phyloP scores from a whole-genome alignment of 2,329 filamentous ascomycete species.

The Penicillium sp. region DNA sequence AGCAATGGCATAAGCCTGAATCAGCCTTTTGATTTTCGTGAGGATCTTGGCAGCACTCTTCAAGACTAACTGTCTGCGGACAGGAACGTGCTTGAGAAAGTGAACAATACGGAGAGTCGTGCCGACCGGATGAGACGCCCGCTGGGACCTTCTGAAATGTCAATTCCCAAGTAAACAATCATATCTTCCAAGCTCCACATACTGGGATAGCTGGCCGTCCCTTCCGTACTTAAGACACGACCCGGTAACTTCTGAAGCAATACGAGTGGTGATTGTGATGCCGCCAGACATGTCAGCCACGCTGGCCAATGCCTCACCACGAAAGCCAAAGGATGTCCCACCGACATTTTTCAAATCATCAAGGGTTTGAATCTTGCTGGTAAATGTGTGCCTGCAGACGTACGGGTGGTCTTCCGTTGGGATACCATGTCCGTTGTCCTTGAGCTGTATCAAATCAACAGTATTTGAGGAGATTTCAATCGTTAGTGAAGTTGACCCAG shows the following conservation, averaged over 20 bases:
- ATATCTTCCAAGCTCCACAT: constrained; percentile 4
- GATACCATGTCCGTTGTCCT: constrained; percentile 65
- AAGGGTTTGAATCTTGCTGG: constrained; percentile 62
- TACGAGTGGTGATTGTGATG: constrained; percentile 56
- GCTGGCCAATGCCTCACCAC: constrained; percentile 64
- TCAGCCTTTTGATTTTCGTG: constrained; percentile 51
- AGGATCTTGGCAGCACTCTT: constrained; percentile 54
- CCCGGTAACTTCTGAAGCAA: constrained; percentile 57
- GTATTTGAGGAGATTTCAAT: constrained; percentile 61
- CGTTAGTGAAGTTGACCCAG: constrained; percentile 56
- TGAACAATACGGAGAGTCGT: constrained; percentile 59
- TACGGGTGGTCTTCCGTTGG: constrained; percentile 54
- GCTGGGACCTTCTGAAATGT: constrained; percentile 30
- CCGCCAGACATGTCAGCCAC: constrained; percentile 57
- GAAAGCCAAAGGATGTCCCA: constrained; percentile 60
- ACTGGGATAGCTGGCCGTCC: constrained; percentile 51
- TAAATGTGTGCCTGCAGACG: constrained; percentile 59
- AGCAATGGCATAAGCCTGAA: constrained; percentile 62
- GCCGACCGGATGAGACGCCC: constrained; percentile 57
- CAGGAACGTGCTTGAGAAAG: constrained; percentile 60
- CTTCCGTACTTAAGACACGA: constrained; percentile 52
- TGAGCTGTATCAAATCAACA: constrained; percentile 62
- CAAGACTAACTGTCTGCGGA: constrained; percentile 56
- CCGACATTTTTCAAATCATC: constrained; percentile 57
- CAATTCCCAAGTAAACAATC: background rate